phyloP scores from a whole-genome alignment of 2,329 filamentous ascomycete species.

The Kalmusia sp. region DNA sequence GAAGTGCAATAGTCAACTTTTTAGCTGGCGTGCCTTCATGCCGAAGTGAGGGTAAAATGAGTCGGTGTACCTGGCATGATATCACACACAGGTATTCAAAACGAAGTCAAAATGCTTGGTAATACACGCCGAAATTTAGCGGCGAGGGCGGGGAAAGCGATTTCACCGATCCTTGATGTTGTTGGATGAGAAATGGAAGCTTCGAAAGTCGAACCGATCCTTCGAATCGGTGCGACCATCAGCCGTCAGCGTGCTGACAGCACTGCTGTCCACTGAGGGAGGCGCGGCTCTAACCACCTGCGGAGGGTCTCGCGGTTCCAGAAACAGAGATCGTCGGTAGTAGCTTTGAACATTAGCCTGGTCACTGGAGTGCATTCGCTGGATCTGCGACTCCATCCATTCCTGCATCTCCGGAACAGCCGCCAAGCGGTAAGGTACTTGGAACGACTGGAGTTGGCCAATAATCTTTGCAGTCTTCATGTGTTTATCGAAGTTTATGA shows the following conservation, averaged over 20 bases:
- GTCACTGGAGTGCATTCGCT: constrained; percentile 72
- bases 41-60: not conserved
- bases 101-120: not conserved
- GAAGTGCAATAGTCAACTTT: constrained; percentile 28
- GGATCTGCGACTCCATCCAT: constrained; percentile 86
- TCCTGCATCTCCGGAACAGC: constrained; percentile 89
- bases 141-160: constrained; percentile 28
- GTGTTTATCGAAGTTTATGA: constrained; percentile 99
- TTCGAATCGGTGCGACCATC: constrained; percentile 40
- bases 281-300: constrained; percentile 32
- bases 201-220: constrained; percentile 48
- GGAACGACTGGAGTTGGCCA: constrained; percentile 92
- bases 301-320: constrained; percentile 74
- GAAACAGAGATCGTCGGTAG: constrained; percentile 82
- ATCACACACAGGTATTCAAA: constrained; percentile 3
- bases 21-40: not conserved
- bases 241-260: constrained; percentile 30
- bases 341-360: constrained; percentile 70
- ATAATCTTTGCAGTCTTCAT: constrained; percentile 94
- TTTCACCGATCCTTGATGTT: constrained; percentile 39
- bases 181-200: constrained; percentile 44
- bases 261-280: constrained; percentile 34
- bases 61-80: not conserved
- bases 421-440: constrained; percentile 85
- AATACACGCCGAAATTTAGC: constrained; percentile 6